These are phyloP conservation scores for Yamadazyma triangularis DNA, from an alignment of 1,139 yeast genomes.

Conservation along the genomic window DNA sequence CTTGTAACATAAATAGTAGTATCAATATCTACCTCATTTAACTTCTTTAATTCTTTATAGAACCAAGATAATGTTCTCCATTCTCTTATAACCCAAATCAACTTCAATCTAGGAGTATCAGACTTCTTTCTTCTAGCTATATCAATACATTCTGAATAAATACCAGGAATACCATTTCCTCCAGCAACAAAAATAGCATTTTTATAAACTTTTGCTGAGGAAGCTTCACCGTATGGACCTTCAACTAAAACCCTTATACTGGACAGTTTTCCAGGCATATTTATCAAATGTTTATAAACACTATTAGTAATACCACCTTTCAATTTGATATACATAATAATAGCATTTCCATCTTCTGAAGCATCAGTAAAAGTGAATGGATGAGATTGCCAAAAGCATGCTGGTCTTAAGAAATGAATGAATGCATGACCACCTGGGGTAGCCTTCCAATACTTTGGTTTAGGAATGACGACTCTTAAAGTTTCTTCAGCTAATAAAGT, in stretches of 20 bases:
- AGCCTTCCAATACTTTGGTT: constrained; percentile 14
- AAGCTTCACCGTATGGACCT: constrained; percentile 35
- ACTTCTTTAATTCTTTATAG: constrained; percentile 33
- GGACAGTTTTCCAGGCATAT: constrained; percentile 20
- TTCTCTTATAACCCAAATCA: constrained; percentile 45
- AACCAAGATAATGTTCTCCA: constrained; percentile 42
- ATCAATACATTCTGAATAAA: constrained; percentile 19
- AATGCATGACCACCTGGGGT: constrained; percentile 50
- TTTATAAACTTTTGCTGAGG: constrained; percentile 23
- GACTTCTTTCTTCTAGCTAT: constrained; percentile 11
- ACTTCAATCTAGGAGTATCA: constrained; percentile 11
- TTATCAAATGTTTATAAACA: constrained; percentile 21
- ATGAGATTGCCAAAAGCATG: constrained; percentile 62
- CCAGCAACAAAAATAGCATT: constrained; percentile 34
- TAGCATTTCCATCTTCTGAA: constrained; percentile 17
- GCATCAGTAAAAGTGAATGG: constrained; percentile 54
- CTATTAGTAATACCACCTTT: constrained; percentile 32
- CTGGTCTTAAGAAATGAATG: constrained; percentile 43
- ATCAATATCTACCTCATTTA: constrained; percentile 23
- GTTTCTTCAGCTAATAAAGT: constrained; percentile 22
- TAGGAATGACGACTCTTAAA: constrained; percentile 10
- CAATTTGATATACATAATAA: constrained; percentile 25
- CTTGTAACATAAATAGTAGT: constrained; percentile 17
- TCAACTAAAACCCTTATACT: constrained; percentile 28
- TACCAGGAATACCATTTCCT: constrained; percentile 45